Evolutionary conservation across 2,329 filamentous ascomycete species (phyloP), one percentile per base, ranked within the genome.

Genomic region (Blumeriella jaapii): DNA sequence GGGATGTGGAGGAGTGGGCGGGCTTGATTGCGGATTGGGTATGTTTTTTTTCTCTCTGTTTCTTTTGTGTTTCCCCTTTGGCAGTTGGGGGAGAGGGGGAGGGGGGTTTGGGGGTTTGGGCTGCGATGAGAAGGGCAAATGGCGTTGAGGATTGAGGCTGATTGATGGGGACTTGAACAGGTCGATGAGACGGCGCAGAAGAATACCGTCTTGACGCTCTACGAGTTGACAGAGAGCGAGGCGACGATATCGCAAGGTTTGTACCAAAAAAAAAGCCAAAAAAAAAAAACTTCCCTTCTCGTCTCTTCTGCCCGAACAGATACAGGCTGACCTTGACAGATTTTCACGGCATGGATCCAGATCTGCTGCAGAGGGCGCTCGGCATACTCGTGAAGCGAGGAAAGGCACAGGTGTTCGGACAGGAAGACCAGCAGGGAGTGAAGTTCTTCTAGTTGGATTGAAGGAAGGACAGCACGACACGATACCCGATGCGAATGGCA

Each of bases 361-460:
- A 86, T 15, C 59, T 94, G 42, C 67, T 98, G 52, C 71, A 81
- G 47, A 86, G 80, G 58, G 80, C 83, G 23, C 67, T 98, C 31
- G 71, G 74, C 41, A 67, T 91, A 31, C 68, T 95, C 31, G 87
- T 93, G 22, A 94, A 93, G 67, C 73, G 80, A 44, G 86, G 86
- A 48, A 93, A 82, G 61, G 89, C 87, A 10, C 89, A 96, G 59
- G 76, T 96, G 16, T 96, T 98, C 62, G 89, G 89, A 20, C 73
- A 75, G 35, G 86, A 89, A 52, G 85, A 89, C 55, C 82, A 83
- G 41, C 75, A 82, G 53, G 91, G 91, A 52, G 85, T 96, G 46
- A 98, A 98, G 64, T 96, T 98, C 64, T 96, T 96, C 57, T 95
- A 64, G 78, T 14, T 9, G 24, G 14, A 17, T 5, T 16, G 12